phyloP scores from a whole-genome alignment of 306 rosid species.

The Notholithocarpus densiflorus region DNA sequence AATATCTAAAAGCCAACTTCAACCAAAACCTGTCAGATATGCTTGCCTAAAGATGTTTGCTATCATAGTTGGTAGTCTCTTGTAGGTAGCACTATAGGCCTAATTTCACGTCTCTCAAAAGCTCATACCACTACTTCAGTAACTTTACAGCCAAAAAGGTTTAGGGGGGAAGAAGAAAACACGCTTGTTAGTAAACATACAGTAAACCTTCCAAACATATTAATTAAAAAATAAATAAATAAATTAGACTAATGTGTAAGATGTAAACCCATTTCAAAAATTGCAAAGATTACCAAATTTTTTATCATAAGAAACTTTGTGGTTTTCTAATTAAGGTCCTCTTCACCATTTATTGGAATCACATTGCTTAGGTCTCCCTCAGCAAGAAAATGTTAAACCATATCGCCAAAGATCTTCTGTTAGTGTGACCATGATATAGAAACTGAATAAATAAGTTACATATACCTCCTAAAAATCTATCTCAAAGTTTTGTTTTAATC shows the following conservation, averaged over 20 bases:
- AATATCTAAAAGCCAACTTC: background rate
- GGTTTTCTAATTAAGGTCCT: background rate
- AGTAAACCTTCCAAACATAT: background rate
- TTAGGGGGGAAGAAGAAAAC: background rate
- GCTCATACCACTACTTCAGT: background rate
- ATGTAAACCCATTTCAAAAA: background rate
- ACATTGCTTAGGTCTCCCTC: background rate
- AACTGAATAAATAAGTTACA: background rate
- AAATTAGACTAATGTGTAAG: background rate
- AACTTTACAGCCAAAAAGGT: background rate
- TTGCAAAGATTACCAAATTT: background rate
- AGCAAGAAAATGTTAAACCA: background rate
- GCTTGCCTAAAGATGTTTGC: background rate
- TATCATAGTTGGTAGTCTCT: background rate
- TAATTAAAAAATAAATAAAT: background rate
- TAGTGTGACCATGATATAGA: background rate
- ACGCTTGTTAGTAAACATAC: background rate
- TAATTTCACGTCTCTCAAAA: background rate
- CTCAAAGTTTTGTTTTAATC: background rate
- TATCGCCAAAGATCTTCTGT: background rate
- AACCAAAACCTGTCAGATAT: background rate
- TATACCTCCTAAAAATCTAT: background rate
- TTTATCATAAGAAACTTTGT: background rate
- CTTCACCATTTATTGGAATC: background rate
- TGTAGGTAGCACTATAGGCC: background rate